Base-by-base conservation (phyloP, 495 filamentous ascomycete species). In the Ramalina intermedia region DNA sequence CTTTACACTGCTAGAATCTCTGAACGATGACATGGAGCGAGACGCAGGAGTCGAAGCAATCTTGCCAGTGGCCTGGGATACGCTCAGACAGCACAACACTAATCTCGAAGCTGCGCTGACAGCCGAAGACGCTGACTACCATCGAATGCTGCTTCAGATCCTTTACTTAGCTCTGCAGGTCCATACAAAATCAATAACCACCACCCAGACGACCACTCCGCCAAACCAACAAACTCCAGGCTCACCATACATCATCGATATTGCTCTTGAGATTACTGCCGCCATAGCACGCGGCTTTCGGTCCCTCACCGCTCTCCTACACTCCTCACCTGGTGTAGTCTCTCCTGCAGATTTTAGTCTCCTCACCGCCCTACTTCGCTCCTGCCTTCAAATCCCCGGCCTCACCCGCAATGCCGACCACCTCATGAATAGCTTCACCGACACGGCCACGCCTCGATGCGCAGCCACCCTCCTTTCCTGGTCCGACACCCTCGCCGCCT, bases 401-500 rank as follows among this genome's bases (percentile, higher is more conserved):
- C 73, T 85, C 53, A 69, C 72, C 13, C 45, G 23, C 66, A 73
- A 45, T 75, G 72, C 53, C 69, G 80, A 55, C 17, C 78, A 84
- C 49, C 75, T 89, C 52, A 72, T 80, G 41, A 75, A 75, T 37
- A 73, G 83, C 58, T 76, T 91, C 48, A 61, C 72, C 12, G 71
- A 79, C 35, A 71, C 74, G 47, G 69, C 72, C 47, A 79, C 81
- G 3, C 73, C 80, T n/a, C 81, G 89, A 52, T 81, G 84, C 44
- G 88, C 87, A 0, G 81, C 81, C 14, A 85, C 84, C 12, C 72
- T 99, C 43, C 96, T 93, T 63, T 94, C 86, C 6, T 99, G 93
- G 93, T 79, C 91, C 14, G 86, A 96, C 62, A 79, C 80, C 52
- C 72, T 91, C 39, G 66, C 74, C 4, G 69, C 78, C 36, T 75